Base-by-base conservation (phyloP, 148 eudicot genomes). In the Euryodendron excelsum region DNA sequence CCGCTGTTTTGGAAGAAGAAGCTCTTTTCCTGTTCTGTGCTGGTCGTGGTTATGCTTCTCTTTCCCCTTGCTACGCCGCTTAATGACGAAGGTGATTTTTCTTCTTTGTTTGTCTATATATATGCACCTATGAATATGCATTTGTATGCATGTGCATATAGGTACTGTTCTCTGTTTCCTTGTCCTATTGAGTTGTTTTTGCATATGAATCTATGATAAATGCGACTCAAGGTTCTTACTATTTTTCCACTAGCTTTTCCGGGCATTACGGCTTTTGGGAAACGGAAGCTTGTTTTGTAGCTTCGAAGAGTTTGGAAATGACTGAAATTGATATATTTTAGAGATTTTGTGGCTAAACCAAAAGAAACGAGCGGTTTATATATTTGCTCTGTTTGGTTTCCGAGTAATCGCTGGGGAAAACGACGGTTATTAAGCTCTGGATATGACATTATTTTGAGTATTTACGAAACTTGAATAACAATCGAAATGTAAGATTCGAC, bases 41-140 rank as follows among this genome's bases (percentile, higher is more conserved):
- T 82, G 79, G 66, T 48, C 20, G 69, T 66, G 31, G 48, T 80
- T 5, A 3, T 83, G 60, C 37, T 86, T 59, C 52, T 80, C 18
- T 65, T 78, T 75, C 86, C 89, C 21, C 77, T 81, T 3, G 80
- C 82, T 44, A 50, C 80, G 45, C 74, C 91, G 61, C 80, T 86
- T 30, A 67, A 4, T 3, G 75, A 80, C 41, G 85, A 88, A 86
- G 89, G 91, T 84, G 0, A 25, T 1, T 28, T 18, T 28, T n/a
- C 9, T 3, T 13, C 2, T 53, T 7, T 34, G 36, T 37, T 21
- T 37, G 4, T 5, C 78, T 34, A 18, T 69, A 11, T 25, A 20
- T 30, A 37, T 34, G 12, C 6, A 64, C 3, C 21, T 34, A 8
- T 34, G n/a, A n/a, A 1, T 64, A 28, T 15, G 14, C 39, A 9